Percentiles rank a stretch among this genome's conserved stretches.
These are phyloP conservation scores for Physocladia obscura DNA, from an alignment of 192 early-diverging fungal species.

Conservation along the genomic window DNA sequence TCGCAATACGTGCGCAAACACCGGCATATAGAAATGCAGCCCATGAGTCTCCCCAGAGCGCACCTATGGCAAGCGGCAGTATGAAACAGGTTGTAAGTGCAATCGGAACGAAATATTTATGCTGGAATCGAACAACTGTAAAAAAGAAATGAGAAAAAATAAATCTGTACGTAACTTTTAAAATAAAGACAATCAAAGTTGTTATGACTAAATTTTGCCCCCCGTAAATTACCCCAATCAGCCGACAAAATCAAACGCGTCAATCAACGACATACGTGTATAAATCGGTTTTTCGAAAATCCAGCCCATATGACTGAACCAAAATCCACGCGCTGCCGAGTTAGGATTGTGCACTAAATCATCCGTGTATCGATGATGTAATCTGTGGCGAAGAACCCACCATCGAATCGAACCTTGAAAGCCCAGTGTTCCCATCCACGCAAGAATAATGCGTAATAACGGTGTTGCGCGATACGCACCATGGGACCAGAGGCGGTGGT, in stretches of 20 bases:
- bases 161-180: too few relatives aligned
- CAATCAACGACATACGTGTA: constrained; percentile 37
- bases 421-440: constrained; percentile 35
- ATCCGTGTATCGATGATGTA: constrained; percentile 48
- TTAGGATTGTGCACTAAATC: constrained; percentile 46
- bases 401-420: constrained; percentile 47
- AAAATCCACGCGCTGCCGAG: constrained; percentile 40
- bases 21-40: constrained; percentile 44
- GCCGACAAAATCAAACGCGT: constrained; percentile 34
- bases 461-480: constrained; percentile 32
- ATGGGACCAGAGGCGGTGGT: constrained; percentile 46
- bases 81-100: constrained; percentile 33
- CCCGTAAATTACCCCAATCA: constrained; percentile 30
- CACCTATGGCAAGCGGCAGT: constrained; percentile 32
- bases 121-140: constrained; percentile 40
- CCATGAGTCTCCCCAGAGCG: constrained; percentile 44
- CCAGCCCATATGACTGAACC: constrained; percentile 50
- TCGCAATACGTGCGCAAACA: constrained; percentile 34
- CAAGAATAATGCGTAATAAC: constrained; percentile 24
- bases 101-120: constrained; percentile 40
- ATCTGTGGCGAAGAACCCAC: constrained; percentile 44
- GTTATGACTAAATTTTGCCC: too few relatives aligned
- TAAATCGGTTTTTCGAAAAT: constrained; percentile 43
- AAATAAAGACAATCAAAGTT: too few relatives aligned
- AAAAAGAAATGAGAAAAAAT: too few relatives aligned